Conservation (phyloP, 1,284 basidiomycete species). For the Tilletia setariae region DNA sequence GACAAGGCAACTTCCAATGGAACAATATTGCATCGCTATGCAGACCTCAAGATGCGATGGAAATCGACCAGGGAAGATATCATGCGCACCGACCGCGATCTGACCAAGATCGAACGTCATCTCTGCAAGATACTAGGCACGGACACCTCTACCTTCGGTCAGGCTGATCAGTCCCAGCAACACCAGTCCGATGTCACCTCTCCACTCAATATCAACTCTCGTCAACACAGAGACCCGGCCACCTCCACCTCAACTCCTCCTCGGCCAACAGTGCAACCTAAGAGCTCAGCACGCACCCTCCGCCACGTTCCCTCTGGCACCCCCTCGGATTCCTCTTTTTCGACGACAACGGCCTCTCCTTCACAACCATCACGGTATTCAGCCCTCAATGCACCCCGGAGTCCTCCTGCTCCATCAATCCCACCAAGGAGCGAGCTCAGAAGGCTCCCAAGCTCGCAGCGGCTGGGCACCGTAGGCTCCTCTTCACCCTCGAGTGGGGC, state of each 20-base stretch:
- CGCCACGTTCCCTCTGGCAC: constrained; percentile 3
- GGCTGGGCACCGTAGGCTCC: not conserved
- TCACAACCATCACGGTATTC: not conserved
- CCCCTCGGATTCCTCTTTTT: not conserved
- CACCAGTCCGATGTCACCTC: too few relatives aligned
- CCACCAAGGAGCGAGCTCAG: constrained; percentile 24
- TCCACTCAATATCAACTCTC: too few relatives aligned
- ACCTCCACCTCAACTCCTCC: too few relatives aligned
- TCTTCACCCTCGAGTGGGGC: too few relatives aligned
- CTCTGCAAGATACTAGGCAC: not conserved
- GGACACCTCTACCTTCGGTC: not conserved
- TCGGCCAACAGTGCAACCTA: not conserved
- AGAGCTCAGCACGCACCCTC: constrained; percentile 1
- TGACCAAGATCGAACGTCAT: constrained; percentile 62
- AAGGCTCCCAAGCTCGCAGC: constrained; percentile 24
- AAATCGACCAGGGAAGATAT: constrained; percentile 72
- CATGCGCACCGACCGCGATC: constrained; percentile 71
- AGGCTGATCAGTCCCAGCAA: too few relatives aligned
- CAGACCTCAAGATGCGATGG: constrained; percentile 81
- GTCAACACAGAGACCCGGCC: too few relatives aligned
- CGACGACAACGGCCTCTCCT: not conserved
- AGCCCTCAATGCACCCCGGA: not conserved
- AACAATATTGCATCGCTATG: constrained; percentile 79
- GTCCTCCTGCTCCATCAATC: constrained; percentile 26
- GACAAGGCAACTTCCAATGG: constrained; percentile 91